phyloP scores from a whole-genome alignment of 2,329 filamentous ascomycete genomes.

The Conoideocrella luteorostrata region DNA sequence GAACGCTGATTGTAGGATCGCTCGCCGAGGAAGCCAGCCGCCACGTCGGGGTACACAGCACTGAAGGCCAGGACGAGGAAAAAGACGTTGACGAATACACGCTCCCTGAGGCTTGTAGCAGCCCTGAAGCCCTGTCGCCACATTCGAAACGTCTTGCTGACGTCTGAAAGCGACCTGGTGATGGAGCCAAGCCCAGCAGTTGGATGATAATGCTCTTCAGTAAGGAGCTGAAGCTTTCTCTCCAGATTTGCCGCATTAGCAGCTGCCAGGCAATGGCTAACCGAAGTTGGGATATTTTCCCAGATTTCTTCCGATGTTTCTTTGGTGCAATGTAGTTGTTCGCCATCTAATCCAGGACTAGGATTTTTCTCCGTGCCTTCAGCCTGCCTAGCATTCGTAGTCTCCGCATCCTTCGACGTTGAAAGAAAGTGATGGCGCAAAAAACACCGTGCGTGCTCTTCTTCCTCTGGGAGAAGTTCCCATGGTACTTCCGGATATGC shows the following conservation, averaged over 20 bases:
- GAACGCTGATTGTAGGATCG: constrained; percentile 16
- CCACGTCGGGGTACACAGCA: constrained; percentile 14
- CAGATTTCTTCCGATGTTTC: constrained; percentile 12
- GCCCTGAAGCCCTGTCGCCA: constrained; percentile 13
- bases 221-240: constrained; percentile 9
- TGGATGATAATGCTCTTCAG: constrained; percentile 10
- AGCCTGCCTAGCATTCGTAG: background rate
- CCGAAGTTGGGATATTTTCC: constrained; percentile 4
- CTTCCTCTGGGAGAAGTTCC: constrained; percentile 10
- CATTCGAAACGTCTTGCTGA: constrained; percentile 13
- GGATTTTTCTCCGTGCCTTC: background rate
- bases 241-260: constrained; percentile 11
- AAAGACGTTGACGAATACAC: constrained; percentile 16
- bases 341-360: background rate
- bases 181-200: constrained; percentile 9
- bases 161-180: constrained; percentile 4
- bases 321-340: too few relatives aligned
- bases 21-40: constrained; percentile 14
- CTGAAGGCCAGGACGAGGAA: constrained; percentile 14
- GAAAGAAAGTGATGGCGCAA: constrained; percentile 8
- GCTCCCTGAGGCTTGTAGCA: constrained; percentile 11
- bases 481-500: constrained; percentile 7
- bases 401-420: background rate
- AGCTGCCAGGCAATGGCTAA: constrained; percentile 11
- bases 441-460: constrained; percentile 9